Base-by-base conservation (phyloP, 2,329 filamentous ascomycete genomes). In the Diaporthe australafricana region DNA sequence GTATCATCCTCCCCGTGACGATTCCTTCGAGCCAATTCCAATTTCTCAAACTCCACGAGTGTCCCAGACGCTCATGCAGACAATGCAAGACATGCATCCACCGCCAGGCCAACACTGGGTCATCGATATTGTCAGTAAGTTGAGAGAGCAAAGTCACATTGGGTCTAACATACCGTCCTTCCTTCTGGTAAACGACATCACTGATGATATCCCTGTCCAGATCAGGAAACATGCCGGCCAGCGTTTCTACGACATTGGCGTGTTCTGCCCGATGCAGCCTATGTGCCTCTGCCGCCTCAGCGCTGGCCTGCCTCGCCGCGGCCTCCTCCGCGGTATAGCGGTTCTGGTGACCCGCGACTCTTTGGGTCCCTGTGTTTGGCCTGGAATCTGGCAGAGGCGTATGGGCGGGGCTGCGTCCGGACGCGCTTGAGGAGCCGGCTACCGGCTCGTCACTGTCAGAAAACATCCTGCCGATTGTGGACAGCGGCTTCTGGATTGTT, bases 211-310 rank as follows among this genome's bases (percentile, higher is more conserved):
- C 97, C 78, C 91, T 90, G 81, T 99, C 96, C 65, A 99, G 85
- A 79, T 97, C 95, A 0, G 96, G 96, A 81, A 99, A 99, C 96
- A 99, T 99, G 77, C 94, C 93, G 60, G 94, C 92, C 71, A 99
- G 84, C 45, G 96, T 98, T 83, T 98, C 96, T 3, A 98, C 96
- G 9, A 99, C 91, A 77, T 95, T 96, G 68, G 90, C 87, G 82
- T 98, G 95, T 85, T 99, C 96, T 70, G 92, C 92, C 45, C 91
- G 87, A 76, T 96, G 91, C 73, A 98, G 90, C 20, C 93, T 87
- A 75, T 95, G 90, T 9, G 96, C 96, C 80, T 99, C 94, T 12
- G 96, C 96, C 8, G 90, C 90, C 81, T 98, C 96, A 0, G 94
- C 95, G 76, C 93, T 97, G 1, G 96, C 96, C 82, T 98, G 96